Evolutionary conservation across 805 yeast species (phyloP).

Genomic region (Zygoascus flipseniorum): DNA sequence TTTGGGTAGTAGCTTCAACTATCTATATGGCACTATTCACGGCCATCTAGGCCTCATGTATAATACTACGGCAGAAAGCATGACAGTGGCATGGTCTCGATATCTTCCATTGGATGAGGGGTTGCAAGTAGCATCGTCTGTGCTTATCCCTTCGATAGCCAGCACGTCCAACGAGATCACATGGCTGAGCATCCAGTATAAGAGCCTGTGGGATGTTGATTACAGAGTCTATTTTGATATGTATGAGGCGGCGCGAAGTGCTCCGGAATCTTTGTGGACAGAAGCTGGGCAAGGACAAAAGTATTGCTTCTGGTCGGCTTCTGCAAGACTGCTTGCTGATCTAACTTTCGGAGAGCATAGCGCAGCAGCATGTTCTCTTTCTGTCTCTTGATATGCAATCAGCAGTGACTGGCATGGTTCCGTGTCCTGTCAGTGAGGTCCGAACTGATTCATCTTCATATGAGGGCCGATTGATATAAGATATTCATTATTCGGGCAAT

Average conservation of each 20-base stretch:
- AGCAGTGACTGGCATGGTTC: too few species aligned
- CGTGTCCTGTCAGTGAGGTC: too few species aligned
- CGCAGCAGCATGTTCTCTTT: too few species aligned
- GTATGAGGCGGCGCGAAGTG: background rate
- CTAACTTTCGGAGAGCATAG: too few species aligned
- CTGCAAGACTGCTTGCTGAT: too few species aligned
- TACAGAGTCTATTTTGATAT: background rate
- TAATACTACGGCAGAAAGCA: background rate
- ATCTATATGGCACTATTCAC: background rate
- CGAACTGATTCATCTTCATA: too few species aligned
- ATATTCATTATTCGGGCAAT: too few species aligned
- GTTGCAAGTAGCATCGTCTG: background rate
- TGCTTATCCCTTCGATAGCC: background rate
- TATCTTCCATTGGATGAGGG: background rate
- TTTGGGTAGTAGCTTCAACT: background rate
- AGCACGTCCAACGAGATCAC: background rate
- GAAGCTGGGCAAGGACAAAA: background rate
- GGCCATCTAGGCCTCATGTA: background rate
- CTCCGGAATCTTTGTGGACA: background rate
- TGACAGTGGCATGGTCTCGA: background rate
- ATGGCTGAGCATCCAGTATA: background rate
- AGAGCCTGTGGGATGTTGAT: background rate
- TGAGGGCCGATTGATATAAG: too few species aligned
- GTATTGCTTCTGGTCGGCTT: too few species aligned
- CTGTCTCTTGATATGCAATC: too few species aligned